Evolutionary conservation across 148 eudicot genomes (phyloP).

Genomic region (Rhododendron ovatum): DNA sequence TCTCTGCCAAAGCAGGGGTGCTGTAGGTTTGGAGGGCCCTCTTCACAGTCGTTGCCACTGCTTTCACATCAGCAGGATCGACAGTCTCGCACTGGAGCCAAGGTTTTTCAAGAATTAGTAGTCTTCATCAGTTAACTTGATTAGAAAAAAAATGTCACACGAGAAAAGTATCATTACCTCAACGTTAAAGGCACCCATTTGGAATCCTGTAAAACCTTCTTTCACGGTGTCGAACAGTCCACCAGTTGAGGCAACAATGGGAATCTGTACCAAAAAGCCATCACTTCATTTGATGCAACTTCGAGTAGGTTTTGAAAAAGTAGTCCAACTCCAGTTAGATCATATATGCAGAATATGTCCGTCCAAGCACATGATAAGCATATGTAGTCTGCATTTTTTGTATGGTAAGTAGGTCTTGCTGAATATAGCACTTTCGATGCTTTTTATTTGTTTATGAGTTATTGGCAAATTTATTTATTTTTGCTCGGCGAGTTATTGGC

Average conservation of each 20-base stretch:
- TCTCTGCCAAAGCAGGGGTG: slow-evolving; percentile 58
- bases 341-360: not conserved
- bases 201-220: slow-evolving; percentile 93
- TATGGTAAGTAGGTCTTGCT: not conserved
- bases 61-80: slow-evolving; percentile 72
- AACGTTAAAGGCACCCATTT: slow-evolving; percentile 82
- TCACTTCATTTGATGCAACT: not conserved
- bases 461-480: no score
- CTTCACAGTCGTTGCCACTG: slow-evolving; percentile 55
- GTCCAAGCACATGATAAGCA: not conserved
- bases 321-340: not conserved
- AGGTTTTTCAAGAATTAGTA: not conserved
- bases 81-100: slow-evolving; percentile 60
- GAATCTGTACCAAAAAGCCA: slow-evolving; percentile 43
- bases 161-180: slow-evolving; percentile 39
- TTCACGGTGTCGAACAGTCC: slow-evolving; percentile 89
- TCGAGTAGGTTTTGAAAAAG: not conserved
- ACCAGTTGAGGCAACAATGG: slow-evolving; percentile 90
- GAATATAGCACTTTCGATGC: not conserved
- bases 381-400: not conserved
- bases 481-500: not conserved
- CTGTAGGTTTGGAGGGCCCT: slow-evolving; percentile 61
- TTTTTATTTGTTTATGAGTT: no score
- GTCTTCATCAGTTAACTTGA: not conserved
- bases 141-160: not conserved